Percentiles rank a stretch among this genome's conserved stretches.
Conservation (phyloP, 108 stramenopile species). For the Fistulifera solaris region DNA sequence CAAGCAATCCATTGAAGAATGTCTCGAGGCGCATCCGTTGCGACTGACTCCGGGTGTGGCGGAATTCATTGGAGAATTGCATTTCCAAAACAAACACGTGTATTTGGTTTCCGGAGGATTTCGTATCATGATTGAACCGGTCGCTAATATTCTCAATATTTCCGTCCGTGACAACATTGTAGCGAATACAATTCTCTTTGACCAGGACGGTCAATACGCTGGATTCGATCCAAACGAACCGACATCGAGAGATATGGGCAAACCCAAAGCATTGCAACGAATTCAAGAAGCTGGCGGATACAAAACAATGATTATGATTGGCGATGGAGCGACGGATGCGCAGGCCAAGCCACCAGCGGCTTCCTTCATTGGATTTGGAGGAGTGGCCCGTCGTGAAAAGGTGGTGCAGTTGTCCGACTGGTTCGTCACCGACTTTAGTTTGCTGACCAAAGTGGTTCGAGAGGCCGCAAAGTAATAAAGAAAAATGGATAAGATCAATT, state of each 20-base stretch:
- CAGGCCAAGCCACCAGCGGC: conserved; percentile 96
- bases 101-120: conserved; percentile 97
- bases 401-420: conserved; percentile 89
- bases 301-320: conserved; percentile 88
- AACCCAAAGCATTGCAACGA: conserved; percentile 72
- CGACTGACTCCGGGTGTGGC: conserved; percentile 70
- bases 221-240: conserved; percentile 91
- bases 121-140: conserved; percentile 96
- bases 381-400: conserved; percentile 75
- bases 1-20: conserved; percentile 40
- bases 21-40: conserved; percentile 69
- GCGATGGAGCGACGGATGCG: conserved; percentile 98
- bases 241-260: conserved; percentile 89
- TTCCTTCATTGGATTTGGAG: conserved; percentile 97
- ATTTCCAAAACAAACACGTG: conserved; percentile 66
- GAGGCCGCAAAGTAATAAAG: conserved; percentile 3
- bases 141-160: conserved; percentile 72
- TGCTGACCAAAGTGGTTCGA: conserved; percentile 60
- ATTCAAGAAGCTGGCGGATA: conserved; percentile 58
- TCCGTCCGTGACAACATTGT: conserved; percentile 53
- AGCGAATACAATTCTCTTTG: conserved; percentile 91
- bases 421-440: conserved; percentile 88
- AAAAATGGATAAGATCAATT: neutral
- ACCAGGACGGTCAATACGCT: conserved; percentile 58
- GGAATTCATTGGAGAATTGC: conserved; percentile 61